A percentile compares a stretch with the other conserved stretches of the same genome.
Evolutionary conservation across 1,284 basidiomycete genomes (phyloP).

Genomic region (Ganoderma lucidum): DNA sequence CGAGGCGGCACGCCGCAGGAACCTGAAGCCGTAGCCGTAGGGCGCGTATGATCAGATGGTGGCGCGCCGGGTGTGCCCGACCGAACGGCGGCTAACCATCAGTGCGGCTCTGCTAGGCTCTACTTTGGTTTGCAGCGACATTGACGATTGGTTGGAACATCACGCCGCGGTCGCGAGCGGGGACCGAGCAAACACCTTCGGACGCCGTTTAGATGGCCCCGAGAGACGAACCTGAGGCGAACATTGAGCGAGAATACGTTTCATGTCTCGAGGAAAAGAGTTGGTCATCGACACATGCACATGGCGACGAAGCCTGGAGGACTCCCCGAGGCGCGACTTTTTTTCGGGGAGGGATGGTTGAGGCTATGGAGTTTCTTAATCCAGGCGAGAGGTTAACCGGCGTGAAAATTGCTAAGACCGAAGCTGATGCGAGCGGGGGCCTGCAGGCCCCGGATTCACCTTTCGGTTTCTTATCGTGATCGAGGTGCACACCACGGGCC

Average conservation of each 20-base stretch:
- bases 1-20: background rate
- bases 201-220: background rate
- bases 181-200: background rate
- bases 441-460: no score
- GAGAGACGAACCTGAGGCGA: no score
- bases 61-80: conserved; percentile 15
- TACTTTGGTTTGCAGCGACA: background rate
- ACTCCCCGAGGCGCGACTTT: background rate
- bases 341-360: background rate
- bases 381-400: background rate
- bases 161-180: conserved; percentile 5
- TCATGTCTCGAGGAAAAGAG: background rate
- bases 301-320: background rate
- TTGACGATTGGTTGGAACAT: background rate
- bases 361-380: background rate
- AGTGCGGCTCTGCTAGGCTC: background rate
- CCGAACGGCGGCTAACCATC: background rate
- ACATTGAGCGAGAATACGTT: background rate
- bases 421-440: background rate
- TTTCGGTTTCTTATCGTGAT: background rate
- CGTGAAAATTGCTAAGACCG: background rate
- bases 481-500: background rate
- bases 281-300: background rate
- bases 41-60: conserved; percentile 25
- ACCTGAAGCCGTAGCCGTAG: no score